Conservation (phyloP, 2,329 filamentous ascomycete species). For the Colletotrichum chrysophilum region DNA sequence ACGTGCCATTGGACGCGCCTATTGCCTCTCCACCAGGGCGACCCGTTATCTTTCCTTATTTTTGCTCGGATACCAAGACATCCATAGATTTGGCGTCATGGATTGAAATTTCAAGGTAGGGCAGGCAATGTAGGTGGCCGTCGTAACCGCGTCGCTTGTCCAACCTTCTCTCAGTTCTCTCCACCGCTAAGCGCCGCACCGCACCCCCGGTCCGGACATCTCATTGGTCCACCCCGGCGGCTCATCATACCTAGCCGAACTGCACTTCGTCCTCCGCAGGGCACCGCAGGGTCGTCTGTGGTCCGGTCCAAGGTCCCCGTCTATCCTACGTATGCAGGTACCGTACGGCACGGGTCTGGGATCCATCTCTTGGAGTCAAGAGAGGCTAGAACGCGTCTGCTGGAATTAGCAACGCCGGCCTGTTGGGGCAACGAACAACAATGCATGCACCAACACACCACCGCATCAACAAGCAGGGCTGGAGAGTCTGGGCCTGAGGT, state of each 20-base stretch:
- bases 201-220: not conserved
- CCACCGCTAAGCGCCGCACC: conserved; percentile 17
- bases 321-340: not conserved
- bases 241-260: conserved; percentile 15
- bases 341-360: not conserved
- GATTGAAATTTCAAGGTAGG: not conserved
- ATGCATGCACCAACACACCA: not conserved
- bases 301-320: not conserved
- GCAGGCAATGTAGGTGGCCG: not conserved
- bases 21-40: not conserved
- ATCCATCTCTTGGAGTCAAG: not conserved
- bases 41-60: not conserved
- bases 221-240: conserved; percentile 19
- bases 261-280: not conserved
- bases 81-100: not conserved
- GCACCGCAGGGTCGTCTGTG: not conserved
- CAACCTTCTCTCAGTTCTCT: not conserved
- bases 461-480: not conserved
- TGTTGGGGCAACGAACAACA: not conserved
- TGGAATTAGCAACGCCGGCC: conserved; percentile 16
- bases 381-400: conserved; percentile 6
- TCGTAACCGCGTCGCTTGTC: conserved; percentile 19
- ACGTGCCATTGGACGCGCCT: conserved; percentile 6
- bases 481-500: not conserved
- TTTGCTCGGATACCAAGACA: not conserved